A percentile compares a stretch with the other conserved stretches of the same genome.
Evolutionary conservation across 352 stramenopile genomes (phyloP).

Genomic region (Globisporangium yorkense): DNA sequence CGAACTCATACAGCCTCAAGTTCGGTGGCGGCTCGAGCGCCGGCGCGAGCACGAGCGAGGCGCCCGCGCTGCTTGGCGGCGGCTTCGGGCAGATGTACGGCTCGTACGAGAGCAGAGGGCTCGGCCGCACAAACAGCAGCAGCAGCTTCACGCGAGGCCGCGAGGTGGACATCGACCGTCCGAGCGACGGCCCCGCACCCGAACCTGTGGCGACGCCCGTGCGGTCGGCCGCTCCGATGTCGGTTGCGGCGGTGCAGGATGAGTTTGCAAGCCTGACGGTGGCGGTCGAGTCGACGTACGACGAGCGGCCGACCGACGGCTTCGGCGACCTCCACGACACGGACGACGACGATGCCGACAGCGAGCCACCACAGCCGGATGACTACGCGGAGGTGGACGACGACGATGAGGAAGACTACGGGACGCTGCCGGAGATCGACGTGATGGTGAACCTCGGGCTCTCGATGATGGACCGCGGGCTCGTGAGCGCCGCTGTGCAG

Average conservation of each 20-base stretch:
- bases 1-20: constrained; percentile 60
- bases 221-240: constrained; percentile 10
- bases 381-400: constrained; percentile 47
- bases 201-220: background rate
- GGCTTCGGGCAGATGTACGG: constrained; percentile 30
- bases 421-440: constrained; percentile 67
- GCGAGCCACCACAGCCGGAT: constrained; percentile 48
- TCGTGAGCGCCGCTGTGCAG: constrained; percentile 64
- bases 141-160: constrained; percentile 30
- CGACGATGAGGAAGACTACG: constrained; percentile 61
- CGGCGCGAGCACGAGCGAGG: constrained; percentile 17
- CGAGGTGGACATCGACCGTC: constrained; percentile 33
- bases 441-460: constrained; percentile 76
- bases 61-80: constrained; percentile 13
- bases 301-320: constrained; percentile 26
- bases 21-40: constrained; percentile 16
- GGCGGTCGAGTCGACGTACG: constrained; percentile 42
- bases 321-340: constrained; percentile 34
- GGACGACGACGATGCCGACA: constrained; percentile 44
- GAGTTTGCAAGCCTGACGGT: constrained; percentile 41
- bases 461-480: constrained; percentile 82
- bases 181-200: constrained; percentile 4
- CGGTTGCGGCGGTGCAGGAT: constrained; percentile 30
- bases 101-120: constrained; percentile 24
- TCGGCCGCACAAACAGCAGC: constrained; percentile 24